Conservation (phyloP, 2,329 filamentous ascomycete species). For the Thermothelomyces thermophilus region DNA sequence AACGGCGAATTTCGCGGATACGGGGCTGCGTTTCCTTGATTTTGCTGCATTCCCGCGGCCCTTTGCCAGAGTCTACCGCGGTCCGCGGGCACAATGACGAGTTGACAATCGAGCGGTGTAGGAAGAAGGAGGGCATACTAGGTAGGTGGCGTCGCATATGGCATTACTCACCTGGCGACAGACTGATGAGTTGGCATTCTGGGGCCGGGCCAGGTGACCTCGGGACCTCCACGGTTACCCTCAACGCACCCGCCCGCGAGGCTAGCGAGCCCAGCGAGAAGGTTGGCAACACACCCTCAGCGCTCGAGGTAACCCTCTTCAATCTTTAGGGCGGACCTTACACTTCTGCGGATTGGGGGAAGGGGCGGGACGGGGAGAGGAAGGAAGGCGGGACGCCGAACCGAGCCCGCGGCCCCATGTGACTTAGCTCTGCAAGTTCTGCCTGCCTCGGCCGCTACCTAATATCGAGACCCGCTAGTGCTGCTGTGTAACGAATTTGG, state of each 20-base stretch:
- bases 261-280: conserved; percentile 15
- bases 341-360: conserved; percentile 1
- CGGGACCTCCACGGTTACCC: not conserved
- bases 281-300: conserved; percentile 15
- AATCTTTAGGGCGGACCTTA: not conserved
- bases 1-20: not conserved
- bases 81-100: not conserved
- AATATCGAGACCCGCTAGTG: not conserved
- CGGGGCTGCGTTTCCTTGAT: conserved; percentile 1
- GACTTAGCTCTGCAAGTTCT: no score
- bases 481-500: no score
- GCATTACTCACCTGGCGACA: conserved; percentile 22
- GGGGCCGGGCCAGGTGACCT: conserved; percentile 22
- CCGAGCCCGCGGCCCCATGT: conserved; percentile 5
- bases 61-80: not conserved
- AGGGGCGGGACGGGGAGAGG: conserved; percentile 18
- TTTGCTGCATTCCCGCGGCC: conserved; percentile 2
- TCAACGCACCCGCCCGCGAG: conserved; percentile 6
- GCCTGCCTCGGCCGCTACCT: not conserved
- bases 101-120: conserved; percentile 10
- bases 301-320: conserved; percentile 2
- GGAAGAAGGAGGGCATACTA: not conserved
- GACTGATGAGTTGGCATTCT: conserved; percentile 26
- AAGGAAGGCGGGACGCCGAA: conserved; percentile 12
- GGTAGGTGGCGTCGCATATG: conserved; percentile 9